These are phyloP conservation scores for Nemania sp. DNA, from an alignment of 2,329 filamentous ascomycete genomes.

Conservation along the genomic window DNA sequence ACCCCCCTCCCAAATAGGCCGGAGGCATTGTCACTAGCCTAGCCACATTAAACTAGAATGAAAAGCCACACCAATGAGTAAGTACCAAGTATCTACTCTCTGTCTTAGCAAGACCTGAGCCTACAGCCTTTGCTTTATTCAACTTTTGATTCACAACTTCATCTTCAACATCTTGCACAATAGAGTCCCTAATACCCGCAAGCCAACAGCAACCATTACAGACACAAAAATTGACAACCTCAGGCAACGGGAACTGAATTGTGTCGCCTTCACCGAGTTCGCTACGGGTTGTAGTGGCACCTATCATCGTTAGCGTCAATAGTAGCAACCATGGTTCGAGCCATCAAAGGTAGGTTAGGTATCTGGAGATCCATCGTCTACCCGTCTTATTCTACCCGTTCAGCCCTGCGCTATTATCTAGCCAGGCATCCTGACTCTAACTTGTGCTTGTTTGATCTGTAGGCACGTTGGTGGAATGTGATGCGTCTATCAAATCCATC, in stretches of 20 bases:
- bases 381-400: background rate
- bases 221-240: background rate
- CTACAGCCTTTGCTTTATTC: no score
- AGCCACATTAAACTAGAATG: background rate
- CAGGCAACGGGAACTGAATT: background rate
- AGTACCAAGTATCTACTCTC: background rate
- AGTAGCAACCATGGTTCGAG: slow-evolving; percentile 47
- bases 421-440: background rate
- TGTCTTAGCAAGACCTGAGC: no score
- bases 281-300: background rate
- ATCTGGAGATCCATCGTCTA: slow-evolving; percentile 1
- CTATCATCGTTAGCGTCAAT: background rate
- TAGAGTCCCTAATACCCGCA: background rate
- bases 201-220: no score
- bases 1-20: no score
- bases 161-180: background rate
- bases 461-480: slow-evolving; percentile 83
- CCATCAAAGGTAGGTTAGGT: slow-evolving; percentile 51
- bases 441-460: slow-evolving; percentile 3
- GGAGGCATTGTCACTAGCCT: no score
- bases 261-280: background rate
- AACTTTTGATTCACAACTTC: background rate
- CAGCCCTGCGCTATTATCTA: slow-evolving; percentile 10
- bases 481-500: slow-evolving; percentile 89
- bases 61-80: no score